These are phyloP conservation scores for Ophiostoma novo-ulmi DNA, from an alignment of 2,329 filamentous ascomycete genomes.

Conservation along the genomic window DNA sequence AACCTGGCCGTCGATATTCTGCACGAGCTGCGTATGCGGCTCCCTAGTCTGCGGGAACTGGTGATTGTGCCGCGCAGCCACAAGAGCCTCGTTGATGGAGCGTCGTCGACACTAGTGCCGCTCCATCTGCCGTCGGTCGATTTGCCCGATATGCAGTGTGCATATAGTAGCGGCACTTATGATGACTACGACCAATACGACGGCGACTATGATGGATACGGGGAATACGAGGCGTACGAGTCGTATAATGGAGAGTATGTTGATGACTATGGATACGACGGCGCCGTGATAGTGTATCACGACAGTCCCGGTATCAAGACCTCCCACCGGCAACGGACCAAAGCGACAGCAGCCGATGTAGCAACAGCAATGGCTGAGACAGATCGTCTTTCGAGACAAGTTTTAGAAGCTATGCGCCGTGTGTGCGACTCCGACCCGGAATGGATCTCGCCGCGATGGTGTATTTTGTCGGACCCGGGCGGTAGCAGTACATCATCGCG, in stretches of 20 bases:
- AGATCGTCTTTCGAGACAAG: conserved; percentile 37
- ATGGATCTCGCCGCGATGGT: conserved; percentile 38
- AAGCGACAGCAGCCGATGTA: not conserved
- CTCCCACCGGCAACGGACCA: not conserved
- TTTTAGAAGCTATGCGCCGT: conserved; percentile 22
- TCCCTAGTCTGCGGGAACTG: conserved; percentile 41
- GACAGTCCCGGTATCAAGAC: not conserved
- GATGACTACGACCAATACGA: not conserved
- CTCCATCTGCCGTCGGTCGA: not conserved
- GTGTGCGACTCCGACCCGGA: conserved; percentile 24
- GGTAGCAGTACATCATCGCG: not conserved
- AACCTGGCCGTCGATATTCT: conserved; percentile 39
- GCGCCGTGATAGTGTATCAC: not conserved
- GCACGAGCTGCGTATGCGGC: conserved; percentile 36
- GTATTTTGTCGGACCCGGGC: conserved; percentile 30
- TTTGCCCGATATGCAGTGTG: not conserved
- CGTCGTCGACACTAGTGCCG: not conserved
- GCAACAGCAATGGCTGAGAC: conserved; percentile 28
- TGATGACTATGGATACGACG: conserved; percentile 26
- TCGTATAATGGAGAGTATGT: conserved; percentile 18
- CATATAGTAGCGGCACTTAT: not conserved
- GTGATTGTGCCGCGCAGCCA: conserved; percentile 41
- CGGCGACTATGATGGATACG: not conserved
- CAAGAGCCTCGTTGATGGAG: not conserved
- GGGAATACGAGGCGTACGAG: not conserved